Evolutionary conservation across 179 eudicot species (phyloP), one percentile per base, ranked within the genome.

Genomic region (Dionaea muscipula): DNA sequence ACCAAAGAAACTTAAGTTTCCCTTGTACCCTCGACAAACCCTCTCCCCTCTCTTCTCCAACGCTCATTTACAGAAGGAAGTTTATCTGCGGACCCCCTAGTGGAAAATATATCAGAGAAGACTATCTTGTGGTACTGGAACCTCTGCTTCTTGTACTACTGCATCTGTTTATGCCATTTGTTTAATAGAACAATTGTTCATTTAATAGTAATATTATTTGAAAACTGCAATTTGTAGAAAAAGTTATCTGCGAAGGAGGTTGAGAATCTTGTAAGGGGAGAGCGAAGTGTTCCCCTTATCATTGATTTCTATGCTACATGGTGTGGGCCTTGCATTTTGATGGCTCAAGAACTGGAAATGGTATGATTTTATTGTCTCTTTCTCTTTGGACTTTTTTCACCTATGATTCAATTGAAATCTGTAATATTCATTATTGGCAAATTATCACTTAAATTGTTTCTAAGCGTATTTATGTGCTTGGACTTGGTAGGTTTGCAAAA

Each of bases 281-380:
- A 91, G 52, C 80, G 98, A 63, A 79, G 62, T 53, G 83, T 84
- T 38, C 96, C 98, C 2, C 53, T 91, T 27, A 47, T 91, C 46
- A 78, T 91, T 47, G 98, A 87, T 75, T 91, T 91, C 66, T 91
- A 87, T 64, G 94, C 95, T 8, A 82, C 94, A 3, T 91, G 98
- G 98, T 91, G 98, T 56, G 98, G 98, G 66, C 98, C 98, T 49
- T 91, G 98, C 62, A 77, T 87, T 44, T 71, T 91, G 75, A 91
- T 91, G 96, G 98, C 98, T 67, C 98, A 91, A 70, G 88, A 84
- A 73, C 94, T 91, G 55, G 98, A 91, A 81, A 82, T 77, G 96
- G 98, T 91, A 78, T 24, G 68, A 3, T 44, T 28, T 37, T 23
- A 5, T 51, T 62, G 28, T 17, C 16, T 22, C 2, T 38, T 2